Percentiles rank a stretch among this genome's conserved stretches.
Conservation (phyloP, 352 stramenopile species). For the Phytopythium helicoides region DNA sequence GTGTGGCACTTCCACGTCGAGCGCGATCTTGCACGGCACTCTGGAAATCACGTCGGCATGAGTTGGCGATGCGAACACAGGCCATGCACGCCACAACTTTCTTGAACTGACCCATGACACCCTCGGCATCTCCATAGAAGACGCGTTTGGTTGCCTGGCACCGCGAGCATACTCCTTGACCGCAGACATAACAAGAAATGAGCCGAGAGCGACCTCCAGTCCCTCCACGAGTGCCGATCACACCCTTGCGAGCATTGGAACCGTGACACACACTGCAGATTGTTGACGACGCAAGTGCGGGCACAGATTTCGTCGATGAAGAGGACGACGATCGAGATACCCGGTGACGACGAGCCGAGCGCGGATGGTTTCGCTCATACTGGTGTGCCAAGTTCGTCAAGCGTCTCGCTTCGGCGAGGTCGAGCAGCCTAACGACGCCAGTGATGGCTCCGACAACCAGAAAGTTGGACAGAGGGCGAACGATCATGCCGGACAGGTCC, state of each 20-base stretch:
- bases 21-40: background rate
- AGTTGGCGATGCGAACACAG: slow-evolving; percentile 38
- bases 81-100: slow-evolving; percentile 40
- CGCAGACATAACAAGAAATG: slow-evolving; percentile 19
- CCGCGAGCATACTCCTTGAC: slow-evolving; percentile 23
- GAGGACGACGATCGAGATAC: slow-evolving; percentile 13
- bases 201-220: background rate
- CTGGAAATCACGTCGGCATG: slow-evolving; percentile 3
- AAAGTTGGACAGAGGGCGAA: slow-evolving; percentile 28
- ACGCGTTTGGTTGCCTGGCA: slow-evolving; percentile 32
- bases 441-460: slow-evolving; percentile 41
- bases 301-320: slow-evolving; percentile 6
- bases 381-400: slow-evolving; percentile 37
- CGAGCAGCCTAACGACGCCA: slow-evolving; percentile 37
- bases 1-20: background rate
- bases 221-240: background rate
- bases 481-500: slow-evolving; percentile 33
- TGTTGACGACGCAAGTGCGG: background rate
- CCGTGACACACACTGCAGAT: slow-evolving; percentile 20
- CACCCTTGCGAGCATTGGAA: slow-evolving; percentile 3
- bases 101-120: slow-evolving; percentile 36
- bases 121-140: slow-evolving; percentile 28
- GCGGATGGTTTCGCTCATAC: background rate
- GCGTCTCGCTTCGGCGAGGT: slow-evolving; percentile 41
- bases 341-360: background rate